Evolutionary conservation across 257 asterid species (phyloP).

Genomic region (Cinchona pubescens): DNA sequence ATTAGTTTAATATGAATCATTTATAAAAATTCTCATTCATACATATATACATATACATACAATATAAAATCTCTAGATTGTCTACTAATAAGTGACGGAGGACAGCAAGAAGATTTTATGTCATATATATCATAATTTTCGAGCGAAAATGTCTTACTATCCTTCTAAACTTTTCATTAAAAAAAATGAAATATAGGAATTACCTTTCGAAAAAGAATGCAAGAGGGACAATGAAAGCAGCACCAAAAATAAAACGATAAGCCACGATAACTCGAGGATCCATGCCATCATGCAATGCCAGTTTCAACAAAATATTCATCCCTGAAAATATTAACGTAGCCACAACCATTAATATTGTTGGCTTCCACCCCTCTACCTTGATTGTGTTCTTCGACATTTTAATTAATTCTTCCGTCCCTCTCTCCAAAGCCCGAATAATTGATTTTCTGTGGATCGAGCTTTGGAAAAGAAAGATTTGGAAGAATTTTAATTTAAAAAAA

Average conservation of each 20-base stretch:
- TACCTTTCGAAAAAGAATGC: slow-evolving; percentile 58
- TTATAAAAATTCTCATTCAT: too few relatives aligned
- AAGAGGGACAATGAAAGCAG: slow-evolving; percentile 50
- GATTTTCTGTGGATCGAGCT: background rate
- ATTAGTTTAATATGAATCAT: background rate
- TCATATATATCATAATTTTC: too few relatives aligned
- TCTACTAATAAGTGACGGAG: too few relatives aligned
- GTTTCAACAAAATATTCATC: slow-evolving; percentile 43
- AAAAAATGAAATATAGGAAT: too few relatives aligned
- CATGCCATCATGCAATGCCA: slow-evolving; percentile 64
- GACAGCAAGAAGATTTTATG: too few relatives aligned
- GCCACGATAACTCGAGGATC: slow-evolving; percentile 38
- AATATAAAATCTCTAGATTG: background rate
- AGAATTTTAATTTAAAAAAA: too few relatives aligned
- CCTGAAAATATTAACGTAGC: slow-evolving; percentile 32
- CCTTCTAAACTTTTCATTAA: too few relatives aligned
- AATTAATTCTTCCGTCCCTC: slow-evolving; percentile 13
- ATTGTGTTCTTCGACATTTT: background rate
- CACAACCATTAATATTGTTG: slow-evolving; percentile 45
- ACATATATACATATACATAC: background rate
- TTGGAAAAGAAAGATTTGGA: too few relatives aligned
- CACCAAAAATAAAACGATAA: slow-evolving; percentile 61
- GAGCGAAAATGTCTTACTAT: too few relatives aligned
- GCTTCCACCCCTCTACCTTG: slow-evolving; percentile 37
- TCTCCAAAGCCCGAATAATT: background rate